Evolutionary conservation across 202 grass and related monocot species (phyloP), one percentile per base, ranked within the genome.

Genomic region (Hordeum pubiflorum): DNA sequence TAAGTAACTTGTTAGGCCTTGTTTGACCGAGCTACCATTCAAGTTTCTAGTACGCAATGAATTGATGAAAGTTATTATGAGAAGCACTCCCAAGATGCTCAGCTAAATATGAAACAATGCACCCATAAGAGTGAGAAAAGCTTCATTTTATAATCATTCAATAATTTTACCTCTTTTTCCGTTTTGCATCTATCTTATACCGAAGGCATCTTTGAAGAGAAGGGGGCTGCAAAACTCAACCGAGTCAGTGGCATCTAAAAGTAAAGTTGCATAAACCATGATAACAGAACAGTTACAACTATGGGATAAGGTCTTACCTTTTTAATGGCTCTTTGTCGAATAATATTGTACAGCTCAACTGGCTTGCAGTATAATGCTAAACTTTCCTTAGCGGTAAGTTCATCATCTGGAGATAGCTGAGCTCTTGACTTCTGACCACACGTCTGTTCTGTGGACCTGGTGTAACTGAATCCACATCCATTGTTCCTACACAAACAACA

Each of bases 201-300:
- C 37, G 63, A 69, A 97, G 90, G 58, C 79, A 79, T 89, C 94
- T 93, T 83, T 91, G 91, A 91, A 94, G 91, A 79, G 87, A 92
- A 71, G 37, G 72, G 17, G 94, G 94, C 94, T 97, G 87, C 78
- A 94, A 64, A 85, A 76, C 61, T 72, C 27, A 39, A 63, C 39
- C 34, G 46, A 48, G 46, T 77, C 65, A 85, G 40, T 63, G 44
- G 63, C 63, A 77, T 67, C n/a, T 9, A 69, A 65, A 75, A 81
- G 26, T 20, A 10, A 33, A 75, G 56, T 44, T 58, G 23, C 34
- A 74, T 64, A 24, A 44, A 74, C n/a, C 22, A 88, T 57, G 71
- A 58, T 71, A 71, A 71, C 72, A 38, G 54, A 32, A 15, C 26
- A 9, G 38, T 21, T 52, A 31, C 10, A 85, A 21, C 39, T 84